Evolutionary conservation across 1,284 basidiomycete genomes (phyloP).

Genomic region (Apiotrichum sp.): DNA sequence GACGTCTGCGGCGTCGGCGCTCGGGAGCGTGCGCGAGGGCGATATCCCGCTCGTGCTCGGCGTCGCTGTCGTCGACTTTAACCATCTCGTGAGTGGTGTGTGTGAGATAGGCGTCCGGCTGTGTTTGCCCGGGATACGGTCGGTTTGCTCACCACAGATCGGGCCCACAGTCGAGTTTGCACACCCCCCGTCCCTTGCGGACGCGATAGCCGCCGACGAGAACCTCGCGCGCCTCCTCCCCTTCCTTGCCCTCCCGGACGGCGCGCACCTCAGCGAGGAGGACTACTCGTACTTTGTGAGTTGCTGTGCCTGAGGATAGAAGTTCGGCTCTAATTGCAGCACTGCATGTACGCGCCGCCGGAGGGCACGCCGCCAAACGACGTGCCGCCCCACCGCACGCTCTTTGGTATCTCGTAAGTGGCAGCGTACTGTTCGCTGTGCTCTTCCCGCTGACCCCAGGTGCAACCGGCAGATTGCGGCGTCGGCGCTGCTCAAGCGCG

Average conservation of each 20-base stretch:
- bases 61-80: slow-evolving; percentile 82
- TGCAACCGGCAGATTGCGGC: slow-evolving; percentile 94
- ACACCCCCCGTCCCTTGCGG: slow-evolving; percentile 52
- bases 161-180: slow-evolving; percentile 82
- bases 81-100: slow-evolving; percentile 74
- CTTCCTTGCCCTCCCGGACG: slow-evolving; percentile 96
- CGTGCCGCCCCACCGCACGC: slow-evolving; percentile 53
- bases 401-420: slow-evolving; percentile 90
- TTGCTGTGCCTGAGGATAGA: slow-evolving; percentile 15
- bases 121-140: background rate
- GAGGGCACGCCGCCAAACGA: slow-evolving; percentile 20
- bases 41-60: slow-evolving; percentile 54
- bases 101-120: too few species aligned
- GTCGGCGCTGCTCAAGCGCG: slow-evolving; percentile 70
- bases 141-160: slow-evolving; percentile 55
- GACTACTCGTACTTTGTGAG: slow-evolving; percentile 88
- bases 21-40: slow-evolving; percentile 8
- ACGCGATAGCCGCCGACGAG: slow-evolving; percentile 69
- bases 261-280: slow-evolving; percentile 86
- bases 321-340: slow-evolving; percentile 48
- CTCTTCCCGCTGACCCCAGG: slow-evolving; percentile 51
- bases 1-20: too few species aligned
- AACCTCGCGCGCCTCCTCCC: slow-evolving; percentile 77
- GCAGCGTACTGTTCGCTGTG: too few species aligned
- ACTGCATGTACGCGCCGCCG: slow-evolving; percentile 52